phyloP scores from a whole-genome alignment of 345 rosid species.

The Ceriops decandra region DNA sequence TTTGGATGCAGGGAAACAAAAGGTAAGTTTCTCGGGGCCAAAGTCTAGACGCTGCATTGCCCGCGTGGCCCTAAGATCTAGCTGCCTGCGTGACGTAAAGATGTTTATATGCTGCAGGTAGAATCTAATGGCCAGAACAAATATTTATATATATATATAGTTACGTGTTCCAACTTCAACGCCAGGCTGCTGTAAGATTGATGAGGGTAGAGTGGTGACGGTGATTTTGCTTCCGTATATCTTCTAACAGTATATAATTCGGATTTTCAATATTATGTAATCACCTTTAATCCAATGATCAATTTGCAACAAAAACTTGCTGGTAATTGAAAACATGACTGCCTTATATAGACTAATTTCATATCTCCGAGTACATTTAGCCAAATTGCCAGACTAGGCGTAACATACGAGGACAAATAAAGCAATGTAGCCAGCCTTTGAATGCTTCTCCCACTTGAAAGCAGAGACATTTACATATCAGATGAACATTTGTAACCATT shows the following conservation, averaged over 20 bases:
- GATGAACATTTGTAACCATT: background rate
- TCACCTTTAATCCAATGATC: background rate
- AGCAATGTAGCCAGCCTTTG: constrained; percentile 12
- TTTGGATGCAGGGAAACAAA: background rate
- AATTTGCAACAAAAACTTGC: background rate
- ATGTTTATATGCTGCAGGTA: constrained; percentile 15
- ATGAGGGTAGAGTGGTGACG: constrained; percentile 10
- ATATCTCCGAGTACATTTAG: background rate
- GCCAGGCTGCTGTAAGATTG: constrained; percentile 11
- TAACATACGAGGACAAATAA: background rate
- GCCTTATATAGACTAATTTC: background rate
- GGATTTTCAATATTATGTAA: background rate
- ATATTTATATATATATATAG: background rate
- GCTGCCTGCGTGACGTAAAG: constrained; percentile 20
- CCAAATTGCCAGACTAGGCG: background rate
- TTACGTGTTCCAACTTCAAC: constrained; percentile 3
- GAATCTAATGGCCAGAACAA: constrained; percentile 5
- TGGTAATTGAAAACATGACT: background rate
- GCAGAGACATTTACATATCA: constrained; percentile 16
- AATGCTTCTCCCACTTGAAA: constrained; percentile 11
- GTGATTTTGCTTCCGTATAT: constrained; percentile 19
- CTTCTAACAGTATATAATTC: background rate
- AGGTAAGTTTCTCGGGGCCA: background rate
- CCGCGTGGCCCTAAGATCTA: constrained; percentile 5
- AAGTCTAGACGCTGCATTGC: background rate